These are phyloP conservation scores for Ustilago bromivora DNA, from an alignment of 1,284 basidiomycete genomes.

Conservation along the genomic window DNA sequence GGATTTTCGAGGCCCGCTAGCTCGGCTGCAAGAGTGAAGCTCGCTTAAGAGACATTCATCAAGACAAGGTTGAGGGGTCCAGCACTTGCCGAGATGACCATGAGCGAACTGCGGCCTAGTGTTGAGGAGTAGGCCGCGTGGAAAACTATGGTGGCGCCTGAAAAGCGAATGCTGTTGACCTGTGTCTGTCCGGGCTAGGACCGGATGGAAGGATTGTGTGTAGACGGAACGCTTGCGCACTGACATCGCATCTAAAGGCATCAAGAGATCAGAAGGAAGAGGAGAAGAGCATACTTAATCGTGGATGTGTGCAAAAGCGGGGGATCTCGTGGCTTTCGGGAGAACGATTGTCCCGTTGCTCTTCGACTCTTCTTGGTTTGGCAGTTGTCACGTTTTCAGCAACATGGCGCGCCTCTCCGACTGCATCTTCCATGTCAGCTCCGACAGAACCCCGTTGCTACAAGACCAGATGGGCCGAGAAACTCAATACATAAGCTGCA, in stretches of 20 bases:
- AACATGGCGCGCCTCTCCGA: background rate
- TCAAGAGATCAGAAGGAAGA: too few relatives aligned
- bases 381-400: background rate
- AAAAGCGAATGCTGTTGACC: too few relatives aligned
- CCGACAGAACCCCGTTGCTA: background rate
- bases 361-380: background rate
- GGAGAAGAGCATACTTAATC: too few relatives aligned
- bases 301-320: background rate
- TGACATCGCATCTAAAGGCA: too few relatives aligned
- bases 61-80: background rate
- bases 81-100: background rate
- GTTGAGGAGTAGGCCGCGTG: too few relatives aligned
- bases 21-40: background rate
- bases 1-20: background rate
- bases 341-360: constrained; percentile 8
- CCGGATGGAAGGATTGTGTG: too few relatives aligned
- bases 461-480: background rate
- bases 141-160: too few relatives aligned
- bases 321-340: background rate
- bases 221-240: too few relatives aligned
- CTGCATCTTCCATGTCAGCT: constrained; percentile 2
- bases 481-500: too few relatives aligned
- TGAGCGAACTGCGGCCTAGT: too few relatives aligned
- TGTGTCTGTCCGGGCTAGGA: too few relatives aligned
- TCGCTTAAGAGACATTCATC: background rate